Evolutionary conservation across 805 yeast species (phyloP).

Genomic region (Yueomyces sp.): DNA sequence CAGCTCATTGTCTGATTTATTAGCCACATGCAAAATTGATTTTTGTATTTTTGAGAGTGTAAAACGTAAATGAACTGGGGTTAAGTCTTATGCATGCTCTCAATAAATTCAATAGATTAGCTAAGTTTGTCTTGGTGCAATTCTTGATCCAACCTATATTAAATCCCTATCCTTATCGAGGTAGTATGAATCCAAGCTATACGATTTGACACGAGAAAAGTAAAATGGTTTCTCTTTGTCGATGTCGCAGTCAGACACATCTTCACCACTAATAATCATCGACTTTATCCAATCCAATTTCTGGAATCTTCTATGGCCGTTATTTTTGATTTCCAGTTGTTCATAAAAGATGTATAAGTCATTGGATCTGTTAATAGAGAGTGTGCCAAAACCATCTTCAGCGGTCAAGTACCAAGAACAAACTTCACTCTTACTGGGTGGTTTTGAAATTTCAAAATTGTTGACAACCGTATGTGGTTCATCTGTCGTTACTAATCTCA

Average conservation of each 20-base stretch:
- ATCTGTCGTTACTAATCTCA: constrained; percentile 53
- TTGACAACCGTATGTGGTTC: constrained; percentile 64
- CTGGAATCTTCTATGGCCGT: constrained; percentile 53
- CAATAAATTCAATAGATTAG: too few species aligned
- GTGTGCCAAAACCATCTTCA: constrained; percentile 36
- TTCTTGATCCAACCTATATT: too few species aligned
- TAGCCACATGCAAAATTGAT: too few species aligned
- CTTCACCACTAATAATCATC: constrained; percentile 43
- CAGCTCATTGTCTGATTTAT: too few species aligned
- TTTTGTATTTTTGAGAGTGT: too few species aligned
- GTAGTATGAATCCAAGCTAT: neutral
- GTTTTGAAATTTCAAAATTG: constrained; percentile 26
- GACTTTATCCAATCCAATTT: constrained; percentile 61
- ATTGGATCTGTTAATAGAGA: constrained; percentile 45
- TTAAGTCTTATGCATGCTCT: too few species aligned
- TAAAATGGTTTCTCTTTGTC: constrained; percentile 68
- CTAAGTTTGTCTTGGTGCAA: too few species aligned
- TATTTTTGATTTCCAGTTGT: constrained; percentile 41
- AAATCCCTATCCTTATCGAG: too few species aligned
- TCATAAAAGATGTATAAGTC: constrained; percentile 52
- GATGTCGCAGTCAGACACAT: constrained; percentile 40
- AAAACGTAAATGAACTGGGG: too few species aligned
- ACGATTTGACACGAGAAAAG: constrained; percentile 49
- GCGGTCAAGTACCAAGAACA: constrained; percentile 49
- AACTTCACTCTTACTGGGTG: constrained; percentile 25